Percentiles rank a stretch among this genome's conserved stretches.
Conservation (phyloP, 1,284 basidiomycete genomes). For the Cutaneotrichosporon sp. region DNA sequence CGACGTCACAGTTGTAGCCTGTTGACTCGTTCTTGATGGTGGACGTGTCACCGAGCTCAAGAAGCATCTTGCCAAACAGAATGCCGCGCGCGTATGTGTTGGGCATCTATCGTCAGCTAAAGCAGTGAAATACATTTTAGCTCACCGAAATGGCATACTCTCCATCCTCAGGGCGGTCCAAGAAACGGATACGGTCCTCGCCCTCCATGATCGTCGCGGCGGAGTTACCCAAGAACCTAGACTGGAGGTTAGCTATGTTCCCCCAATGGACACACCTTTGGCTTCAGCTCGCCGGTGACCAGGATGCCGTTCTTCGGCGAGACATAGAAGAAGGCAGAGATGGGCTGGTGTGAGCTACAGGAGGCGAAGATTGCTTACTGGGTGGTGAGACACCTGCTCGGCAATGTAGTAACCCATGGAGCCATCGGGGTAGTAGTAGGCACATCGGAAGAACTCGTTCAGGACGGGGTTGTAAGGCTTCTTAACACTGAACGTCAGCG, state of each 20-base stretch:
- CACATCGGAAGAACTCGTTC: slow-evolving; percentile 95
- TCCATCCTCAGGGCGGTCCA: slow-evolving; percentile 80
- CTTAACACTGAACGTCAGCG: slow-evolving; percentile 61
- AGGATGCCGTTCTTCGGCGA: slow-evolving; percentile 75
- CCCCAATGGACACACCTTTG: slow-evolving; percentile 55
- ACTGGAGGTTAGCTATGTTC: slow-evolving; percentile 38
- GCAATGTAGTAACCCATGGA: slow-evolving; percentile 94
- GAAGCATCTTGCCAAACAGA: slow-evolving; percentile 94
- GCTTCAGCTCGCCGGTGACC: slow-evolving; percentile 89
- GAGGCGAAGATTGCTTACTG: slow-evolving; percentile 26
- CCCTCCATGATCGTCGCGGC: slow-evolving; percentile 95
- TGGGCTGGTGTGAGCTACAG: slow-evolving; percentile 52
- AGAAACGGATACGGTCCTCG: slow-evolving; percentile 76
- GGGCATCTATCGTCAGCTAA: slow-evolving; percentile 59
- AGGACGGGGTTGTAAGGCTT: slow-evolving; percentile 99
- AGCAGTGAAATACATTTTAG: neutral
- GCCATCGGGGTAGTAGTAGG: slow-evolving; percentile 87
- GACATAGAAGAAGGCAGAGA: slow-evolving; percentile 95
- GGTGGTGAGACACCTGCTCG: slow-evolving; percentile 67
- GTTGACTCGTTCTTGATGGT: slow-evolving; percentile 76
- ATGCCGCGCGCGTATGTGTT: slow-evolving; percentile 97
- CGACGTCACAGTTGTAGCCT: slow-evolving; percentile 72
- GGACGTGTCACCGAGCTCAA: slow-evolving; percentile 90
- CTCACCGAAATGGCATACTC: slow-evolving; percentile 42
- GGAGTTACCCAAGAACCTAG: slow-evolving; percentile 92